Evolutionary conservation across 352 stramenopile genomes (phyloP).

Genomic region (Pythium coloratum): DNA sequence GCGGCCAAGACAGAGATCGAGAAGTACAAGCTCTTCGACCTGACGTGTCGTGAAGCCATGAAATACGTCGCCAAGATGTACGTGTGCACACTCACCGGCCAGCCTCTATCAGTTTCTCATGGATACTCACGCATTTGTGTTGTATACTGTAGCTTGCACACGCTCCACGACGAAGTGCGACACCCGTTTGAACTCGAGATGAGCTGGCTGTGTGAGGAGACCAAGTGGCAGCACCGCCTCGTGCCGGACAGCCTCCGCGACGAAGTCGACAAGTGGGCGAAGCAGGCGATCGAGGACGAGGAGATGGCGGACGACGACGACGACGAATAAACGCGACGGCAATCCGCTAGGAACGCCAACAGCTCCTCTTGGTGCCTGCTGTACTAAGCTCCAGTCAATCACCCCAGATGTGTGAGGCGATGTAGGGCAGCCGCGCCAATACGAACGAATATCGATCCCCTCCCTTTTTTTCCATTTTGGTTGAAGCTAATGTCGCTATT

Average conservation of each 20-base stretch:
- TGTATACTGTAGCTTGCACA: constrained; percentile 82
- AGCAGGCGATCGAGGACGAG: constrained; percentile 87
- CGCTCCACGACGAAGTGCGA: constrained; percentile 96
- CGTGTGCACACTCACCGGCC: constrained; percentile 17
- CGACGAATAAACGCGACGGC: constrained; percentile 56
- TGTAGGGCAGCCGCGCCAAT: neutral
- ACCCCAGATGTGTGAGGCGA: neutral
- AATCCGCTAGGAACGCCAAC: neutral
- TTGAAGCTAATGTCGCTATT: constrained; percentile 3
- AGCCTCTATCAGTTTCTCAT: neutral
- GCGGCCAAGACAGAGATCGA: constrained; percentile 99
- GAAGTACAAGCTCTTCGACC: constrained; percentile 95
- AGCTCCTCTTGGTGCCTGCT: neutral
- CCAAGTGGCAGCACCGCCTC: constrained; percentile 93
- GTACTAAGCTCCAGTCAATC: too few relatives aligned
- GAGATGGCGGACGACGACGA: constrained; percentile 89
- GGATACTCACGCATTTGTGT: constrained; percentile 6
- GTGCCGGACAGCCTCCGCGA: constrained; percentile 91
- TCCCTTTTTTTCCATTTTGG: neutral
- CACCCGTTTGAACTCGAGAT: constrained; percentile 99
- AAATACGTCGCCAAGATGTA: constrained; percentile 98
- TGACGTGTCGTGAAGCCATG: constrained; percentile 95
- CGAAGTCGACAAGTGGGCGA: constrained; percentile 80
- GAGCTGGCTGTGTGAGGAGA: constrained; percentile 97
- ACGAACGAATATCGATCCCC: constrained; percentile 1